These are phyloP conservation scores for Pythium vanterpoolii DNA, from an alignment of 352 stramenopile genomes.

Conservation along the genomic window DNA sequence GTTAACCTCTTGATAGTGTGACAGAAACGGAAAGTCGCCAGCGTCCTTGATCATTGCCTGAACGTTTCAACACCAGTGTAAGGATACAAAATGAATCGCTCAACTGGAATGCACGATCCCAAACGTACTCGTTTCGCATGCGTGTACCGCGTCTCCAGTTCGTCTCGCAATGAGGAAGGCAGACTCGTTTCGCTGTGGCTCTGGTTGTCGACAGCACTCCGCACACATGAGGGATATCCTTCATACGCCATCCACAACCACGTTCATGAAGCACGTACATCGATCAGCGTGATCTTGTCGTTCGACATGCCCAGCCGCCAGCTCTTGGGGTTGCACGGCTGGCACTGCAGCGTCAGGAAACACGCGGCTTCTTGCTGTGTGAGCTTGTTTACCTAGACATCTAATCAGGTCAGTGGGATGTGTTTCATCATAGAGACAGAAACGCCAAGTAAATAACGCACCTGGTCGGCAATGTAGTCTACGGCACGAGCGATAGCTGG, in stretches of 20 bases:
- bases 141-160: slow-evolving; percentile 43
- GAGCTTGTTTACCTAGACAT: slow-evolving; percentile 31
- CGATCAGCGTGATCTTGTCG: slow-evolving; percentile 58
- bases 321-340: slow-evolving; percentile 41
- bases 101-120: too few relatives aligned
- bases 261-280: too few relatives aligned
- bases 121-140: slow-evolving; percentile 47
- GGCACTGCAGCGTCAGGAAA: slow-evolving; percentile 54
- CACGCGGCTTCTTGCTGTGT: slow-evolving; percentile 69
- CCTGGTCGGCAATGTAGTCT: slow-evolving; percentile 70
- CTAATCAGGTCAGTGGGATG: not conserved
- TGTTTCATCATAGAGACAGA: not conserved
- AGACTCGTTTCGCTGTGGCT: slow-evolving; percentile 58
- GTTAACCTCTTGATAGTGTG: slow-evolving; percentile 67
- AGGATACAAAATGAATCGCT: too few relatives aligned
- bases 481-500: slow-evolving; percentile 35
- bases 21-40: slow-evolving; percentile 70
- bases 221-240: too few relatives aligned
- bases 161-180: slow-evolving; percentile 34
- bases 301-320: slow-evolving; percentile 47
- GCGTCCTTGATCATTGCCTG: slow-evolving; percentile 67
- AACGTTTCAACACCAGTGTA: too few relatives aligned
- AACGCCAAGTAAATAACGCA: slow-evolving; percentile 1
- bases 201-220: too few relatives aligned
- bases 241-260: too few relatives aligned